Evolutionary conservation across 177 flowering plant species (phyloP).

Genomic region (Vitis hybrid): DNA sequence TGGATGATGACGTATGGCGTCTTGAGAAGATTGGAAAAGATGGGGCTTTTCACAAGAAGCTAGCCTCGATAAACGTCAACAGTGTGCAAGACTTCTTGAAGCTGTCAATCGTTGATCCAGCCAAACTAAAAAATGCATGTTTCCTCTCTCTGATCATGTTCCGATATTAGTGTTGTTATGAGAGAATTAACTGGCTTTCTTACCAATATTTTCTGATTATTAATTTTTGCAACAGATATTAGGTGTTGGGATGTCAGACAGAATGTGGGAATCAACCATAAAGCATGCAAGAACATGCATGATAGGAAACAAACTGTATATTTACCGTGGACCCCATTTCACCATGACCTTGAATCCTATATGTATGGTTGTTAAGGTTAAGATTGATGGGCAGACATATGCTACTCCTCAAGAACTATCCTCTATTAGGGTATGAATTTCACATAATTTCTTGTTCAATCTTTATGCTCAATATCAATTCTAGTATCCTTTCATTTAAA

Average conservation of each 20-base stretch:
- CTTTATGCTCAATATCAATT: no score
- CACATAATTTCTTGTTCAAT: neutral
- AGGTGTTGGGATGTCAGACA: slow-evolving; percentile 77
- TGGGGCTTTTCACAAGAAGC: slow-evolving; percentile 66
- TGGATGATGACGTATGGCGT: slow-evolving; percentile 80
- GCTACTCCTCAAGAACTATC: slow-evolving; percentile 17
- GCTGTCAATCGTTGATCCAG: slow-evolving; percentile 35
- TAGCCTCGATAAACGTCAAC: slow-evolving; percentile 28
- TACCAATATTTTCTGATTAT: neutral
- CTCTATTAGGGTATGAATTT: slow-evolving; percentile 27
- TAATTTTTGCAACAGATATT: slow-evolving; percentile 43
- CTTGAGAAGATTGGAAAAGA: slow-evolving; percentile 82
- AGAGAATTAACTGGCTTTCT: neutral
- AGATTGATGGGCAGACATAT: slow-evolving; percentile 34
- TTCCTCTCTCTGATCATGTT: neutral
- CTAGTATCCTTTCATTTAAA: no score
- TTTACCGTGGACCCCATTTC: slow-evolving; percentile 19
- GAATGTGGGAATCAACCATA: slow-evolving; percentile 63
- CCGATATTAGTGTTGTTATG: neutral
- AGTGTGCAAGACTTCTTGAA: slow-evolving; percentile 76
- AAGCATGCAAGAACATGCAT: slow-evolving; percentile 65
- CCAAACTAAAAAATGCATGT: slow-evolving; percentile 44
- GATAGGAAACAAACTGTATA: slow-evolving; percentile 49
- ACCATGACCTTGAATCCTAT: slow-evolving; percentile 46
- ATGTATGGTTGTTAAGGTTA: slow-evolving; percentile 48